A percentile compares a stretch with the other conserved stretches of the same genome.
phyloP scores from a whole-genome alignment of 148 eudicot species.

The Rhododendron henanense region DNA sequence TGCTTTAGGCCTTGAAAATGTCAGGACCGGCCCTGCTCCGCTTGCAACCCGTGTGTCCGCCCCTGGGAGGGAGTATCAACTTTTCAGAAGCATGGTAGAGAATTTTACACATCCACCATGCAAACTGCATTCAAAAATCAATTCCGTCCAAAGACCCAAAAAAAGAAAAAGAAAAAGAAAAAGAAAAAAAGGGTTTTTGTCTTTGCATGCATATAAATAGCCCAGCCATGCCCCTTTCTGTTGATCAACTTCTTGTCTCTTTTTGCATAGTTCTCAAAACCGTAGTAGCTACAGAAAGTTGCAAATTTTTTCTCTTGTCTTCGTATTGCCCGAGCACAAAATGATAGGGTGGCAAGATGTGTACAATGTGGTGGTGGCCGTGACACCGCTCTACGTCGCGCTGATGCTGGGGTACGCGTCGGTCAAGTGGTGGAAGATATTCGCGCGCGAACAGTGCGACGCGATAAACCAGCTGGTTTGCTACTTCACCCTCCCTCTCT shows the following conservation, averaged over 20 bases:
- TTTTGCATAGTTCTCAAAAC: background rate
- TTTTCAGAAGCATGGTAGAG: background rate
- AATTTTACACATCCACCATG: background rate
- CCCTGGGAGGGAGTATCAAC: background rate
- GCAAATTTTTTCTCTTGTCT: background rate
- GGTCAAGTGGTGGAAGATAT: constrained; percentile 66
- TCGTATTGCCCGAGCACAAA: background rate
- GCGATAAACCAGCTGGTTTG: constrained; percentile 70
- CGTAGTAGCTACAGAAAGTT: background rate
- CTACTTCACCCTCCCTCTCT: constrained; percentile 69
- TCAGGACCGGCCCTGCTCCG: too few species aligned
- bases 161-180: background rate
- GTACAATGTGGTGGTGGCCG: constrained; percentile 70
- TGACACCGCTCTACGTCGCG: constrained; percentile 75
- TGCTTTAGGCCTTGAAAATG: too few species aligned
- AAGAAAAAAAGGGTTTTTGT: background rate
- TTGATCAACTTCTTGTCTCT: background rate
- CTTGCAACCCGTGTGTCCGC: too few species aligned
- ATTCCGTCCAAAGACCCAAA: background rate
- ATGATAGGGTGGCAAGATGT: constrained; percentile 79
- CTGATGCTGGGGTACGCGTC: constrained; percentile 66
- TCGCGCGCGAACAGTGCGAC: constrained; percentile 54
- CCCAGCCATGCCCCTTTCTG: background rate
- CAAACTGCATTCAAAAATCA: background rate
- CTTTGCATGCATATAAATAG: background rate